Evolutionary conservation across 176 grass and related monocot genomes (phyloP).

Genomic region (Urochloa ruziziensis): DNA sequence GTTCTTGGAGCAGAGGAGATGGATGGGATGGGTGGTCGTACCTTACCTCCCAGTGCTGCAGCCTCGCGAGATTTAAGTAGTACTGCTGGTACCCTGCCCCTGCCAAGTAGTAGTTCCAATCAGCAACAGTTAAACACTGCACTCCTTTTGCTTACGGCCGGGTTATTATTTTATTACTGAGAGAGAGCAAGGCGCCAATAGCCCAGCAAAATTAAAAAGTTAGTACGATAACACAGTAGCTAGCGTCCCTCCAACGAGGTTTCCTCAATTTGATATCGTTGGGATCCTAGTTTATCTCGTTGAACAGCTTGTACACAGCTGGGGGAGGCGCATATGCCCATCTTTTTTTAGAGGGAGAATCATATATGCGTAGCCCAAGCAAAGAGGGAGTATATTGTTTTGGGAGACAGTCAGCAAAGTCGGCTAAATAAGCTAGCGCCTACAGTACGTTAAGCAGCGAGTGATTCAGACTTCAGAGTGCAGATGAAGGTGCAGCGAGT

Average conservation of each 20-base stretch:
- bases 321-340: not conserved
- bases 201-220: constrained; percentile 5
- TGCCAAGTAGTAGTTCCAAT: constrained; percentile 38
- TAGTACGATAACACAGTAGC: not conserved
- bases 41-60: constrained; percentile 38
- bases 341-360: not conserved
- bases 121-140: constrained; percentile 27
- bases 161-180: constrained; percentile 22
- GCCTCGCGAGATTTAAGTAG: constrained; percentile 25
- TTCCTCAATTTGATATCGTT: constrained; percentile 1
- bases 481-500: not conserved
- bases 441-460: not conserved
- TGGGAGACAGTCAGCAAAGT: not conserved
- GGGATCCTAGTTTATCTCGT: not conserved
- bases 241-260: not conserved
- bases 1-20: constrained; percentile 30
- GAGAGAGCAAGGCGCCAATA: constrained; percentile 11
- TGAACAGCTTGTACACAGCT: not conserved
- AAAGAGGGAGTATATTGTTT: not conserved
- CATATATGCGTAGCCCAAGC: not conserved
- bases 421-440: not conserved
- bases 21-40: constrained; percentile 43
- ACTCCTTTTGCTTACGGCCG: not conserved
- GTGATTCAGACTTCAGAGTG: not conserved
- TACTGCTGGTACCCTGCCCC: constrained; percentile 4